A percentile compares a stretch with the other conserved stretches of the same genome.
Conservation (phyloP, 371 early-diverging fungal species). For the Syncephalastrum contaminatum region DNA sequence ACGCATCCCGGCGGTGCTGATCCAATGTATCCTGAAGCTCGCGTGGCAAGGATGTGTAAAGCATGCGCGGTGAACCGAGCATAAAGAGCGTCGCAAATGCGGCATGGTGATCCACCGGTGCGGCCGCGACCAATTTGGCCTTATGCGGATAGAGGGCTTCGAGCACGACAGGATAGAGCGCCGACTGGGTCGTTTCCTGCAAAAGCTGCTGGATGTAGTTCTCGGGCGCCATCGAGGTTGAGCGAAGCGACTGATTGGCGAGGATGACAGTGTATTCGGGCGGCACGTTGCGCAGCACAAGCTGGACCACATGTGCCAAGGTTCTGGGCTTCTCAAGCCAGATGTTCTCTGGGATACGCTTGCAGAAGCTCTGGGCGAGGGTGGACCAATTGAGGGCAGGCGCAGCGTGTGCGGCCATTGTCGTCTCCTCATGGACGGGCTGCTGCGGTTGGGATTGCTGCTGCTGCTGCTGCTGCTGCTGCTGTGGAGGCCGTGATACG, state of each 20-base stretch:
- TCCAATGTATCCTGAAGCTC: conserved; percentile 24
- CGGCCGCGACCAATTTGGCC: conserved; percentile 10
- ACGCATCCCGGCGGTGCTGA: conserved; percentile 15
- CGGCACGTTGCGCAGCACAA: conserved; percentile 51
- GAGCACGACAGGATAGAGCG: conserved; percentile 44
- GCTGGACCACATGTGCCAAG: conserved; percentile 39
- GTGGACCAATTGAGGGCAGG: conserved; percentile 47
- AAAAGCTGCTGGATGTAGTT: conserved; percentile 38
- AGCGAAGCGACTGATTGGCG: conserved; percentile 36
- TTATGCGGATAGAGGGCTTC: conserved; percentile 35
- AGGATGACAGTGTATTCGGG: conserved; percentile 42
- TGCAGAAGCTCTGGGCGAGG: conserved; percentile 46
- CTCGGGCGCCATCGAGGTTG: conserved; percentile 26
- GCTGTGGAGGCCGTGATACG: conserved; percentile 9
- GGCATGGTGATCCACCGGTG: conserved; percentile 22
- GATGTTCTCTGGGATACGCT: conserved; percentile 51
- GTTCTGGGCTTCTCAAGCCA: conserved; percentile 50
- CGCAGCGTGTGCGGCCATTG: not conserved
- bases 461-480: not conserved
- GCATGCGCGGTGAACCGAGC: conserved; percentile 30
- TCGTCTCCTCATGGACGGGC: not conserved
- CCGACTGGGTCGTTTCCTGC: conserved; percentile 40
- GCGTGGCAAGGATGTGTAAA: conserved; percentile 31
- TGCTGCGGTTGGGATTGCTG: conserved; percentile 2
- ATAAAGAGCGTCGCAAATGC: conserved; percentile 33